Conservation (phyloP, 2,329 filamentous ascomycete species). For the Fusarium lyarnte region DNA sequence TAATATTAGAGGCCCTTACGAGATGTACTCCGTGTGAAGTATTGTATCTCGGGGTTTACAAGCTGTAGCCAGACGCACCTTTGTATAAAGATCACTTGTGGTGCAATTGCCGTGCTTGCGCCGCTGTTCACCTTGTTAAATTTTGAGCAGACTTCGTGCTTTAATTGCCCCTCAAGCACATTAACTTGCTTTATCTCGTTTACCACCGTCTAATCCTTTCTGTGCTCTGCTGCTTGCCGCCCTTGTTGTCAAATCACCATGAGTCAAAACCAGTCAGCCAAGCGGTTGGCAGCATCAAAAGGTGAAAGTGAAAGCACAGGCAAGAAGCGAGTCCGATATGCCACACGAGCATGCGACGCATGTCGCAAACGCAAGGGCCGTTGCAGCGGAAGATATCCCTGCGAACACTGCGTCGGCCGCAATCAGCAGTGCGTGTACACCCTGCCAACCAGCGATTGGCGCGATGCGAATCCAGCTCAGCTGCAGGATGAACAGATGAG, state of each 20-base stretch:
- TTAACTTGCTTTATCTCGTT: neutral
- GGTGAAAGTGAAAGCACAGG: neutral
- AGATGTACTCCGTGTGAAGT: neutral
- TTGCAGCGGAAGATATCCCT: neutral
- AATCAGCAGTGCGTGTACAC: neutral
- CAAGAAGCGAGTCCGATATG: neutral
- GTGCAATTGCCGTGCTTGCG: neutral
- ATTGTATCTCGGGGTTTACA: neutral
- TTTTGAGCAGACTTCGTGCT: neutral
- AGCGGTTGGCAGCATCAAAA: neutral
- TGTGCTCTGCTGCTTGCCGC: neutral
- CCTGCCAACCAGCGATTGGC: neutral
- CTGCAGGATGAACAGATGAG: neutral
- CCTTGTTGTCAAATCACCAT: neutral
- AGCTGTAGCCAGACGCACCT: neutral
- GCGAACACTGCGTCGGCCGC: neutral
- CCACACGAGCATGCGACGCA: neutral
- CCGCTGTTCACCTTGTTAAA: neutral
- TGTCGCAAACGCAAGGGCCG: neutral
- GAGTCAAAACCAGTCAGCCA: neutral
- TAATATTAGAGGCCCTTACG: neutral
- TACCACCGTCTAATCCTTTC: neutral
- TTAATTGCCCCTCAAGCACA: fast-evolving
- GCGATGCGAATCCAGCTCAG: neutral
- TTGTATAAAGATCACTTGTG: neutral